phyloP scores from a whole-genome alignment of 768 basidiomycete genomes.

The Lactarius sp. region DNA sequence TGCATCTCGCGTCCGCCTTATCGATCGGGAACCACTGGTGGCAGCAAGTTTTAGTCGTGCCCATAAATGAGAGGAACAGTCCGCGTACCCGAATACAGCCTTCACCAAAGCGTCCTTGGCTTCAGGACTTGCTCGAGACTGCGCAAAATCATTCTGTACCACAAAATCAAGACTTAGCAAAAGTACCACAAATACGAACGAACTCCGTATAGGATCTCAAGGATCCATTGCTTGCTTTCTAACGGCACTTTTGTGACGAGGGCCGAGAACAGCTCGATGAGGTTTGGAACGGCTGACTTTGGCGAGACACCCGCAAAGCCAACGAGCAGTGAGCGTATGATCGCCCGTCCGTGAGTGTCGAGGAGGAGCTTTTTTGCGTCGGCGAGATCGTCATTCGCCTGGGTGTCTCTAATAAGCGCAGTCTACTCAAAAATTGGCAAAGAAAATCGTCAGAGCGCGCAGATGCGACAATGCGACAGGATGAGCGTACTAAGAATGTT shows the following conservation, averaged over 20 bases:
- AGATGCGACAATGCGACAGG: background rate
- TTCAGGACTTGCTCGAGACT: slow-evolving; percentile 64
- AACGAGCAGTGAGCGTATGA: slow-evolving; percentile 68
- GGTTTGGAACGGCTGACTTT: slow-evolving; percentile 73
- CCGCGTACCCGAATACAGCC: slow-evolving; percentile 56
- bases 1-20: slow-evolving; percentile 72
- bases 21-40: slow-evolving; percentile 54
- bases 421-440: slow-evolving; percentile 38
- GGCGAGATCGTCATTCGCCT: slow-evolving; percentile 55
- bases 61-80: background rate
- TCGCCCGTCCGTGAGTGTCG: slow-evolving; percentile 50
- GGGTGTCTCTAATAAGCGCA: slow-evolving; percentile 61
- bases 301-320: slow-evolving; percentile 86
- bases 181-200: slow-evolving; percentile 10
- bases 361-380: slow-evolving; percentile 50
- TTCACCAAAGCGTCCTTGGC: slow-evolving; percentile 78
- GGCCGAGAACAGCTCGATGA: slow-evolving; percentile 75
- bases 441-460: background rate
- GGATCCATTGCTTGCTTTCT: slow-evolving; percentile 64
- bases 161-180: background rate
- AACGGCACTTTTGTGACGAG: slow-evolving; percentile 54
- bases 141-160: slow-evolving; percentile 64
- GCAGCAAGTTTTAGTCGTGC: background rate
- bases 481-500: slow-evolving; percentile 68
- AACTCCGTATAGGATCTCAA: slow-evolving; percentile 64